Evolutionary conservation across 345 rosid genomes (phyloP), one percentile per base, ranked within the genome.

Genomic region (Streptanthus diversifolius): DNA sequence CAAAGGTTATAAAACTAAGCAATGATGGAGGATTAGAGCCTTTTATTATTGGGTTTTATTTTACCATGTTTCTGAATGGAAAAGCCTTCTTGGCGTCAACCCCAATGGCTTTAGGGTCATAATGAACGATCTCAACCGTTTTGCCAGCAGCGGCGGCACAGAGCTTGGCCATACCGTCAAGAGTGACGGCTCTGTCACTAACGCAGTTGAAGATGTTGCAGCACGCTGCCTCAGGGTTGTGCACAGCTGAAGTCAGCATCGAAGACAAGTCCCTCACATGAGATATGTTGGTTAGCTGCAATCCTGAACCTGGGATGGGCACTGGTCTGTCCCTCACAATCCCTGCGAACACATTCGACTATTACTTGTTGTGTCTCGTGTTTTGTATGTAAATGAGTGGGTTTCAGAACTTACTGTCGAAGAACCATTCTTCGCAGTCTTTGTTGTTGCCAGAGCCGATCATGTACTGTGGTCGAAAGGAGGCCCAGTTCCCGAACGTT

Each of bases 361-460:
- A 47, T 67, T 14, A 55, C 39, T 27, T 4, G 25, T 14, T 36
- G 3, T 19, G 41, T 64, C 62, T 13, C 53, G 12, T 48, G n/a
- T 36, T 4, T n/a, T 35, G 39, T 9, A 39, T 35, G 39, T 9
- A 39, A 39, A 13, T 53, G 2, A 6, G 32, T 21, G 24, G 19
- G 56, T 14, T 52, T 1, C 5, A 30, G 56, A 29, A 67, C 74
- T 77, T 84, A 91, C 97, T 79, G 64, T 95, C 97, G 22, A 95
- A 95, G 85, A 95, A 95, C 99, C 99, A 95, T 81, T 95, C 99
- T 71, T 95, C 99, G 29, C 96, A 91, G 63, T 95, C 99, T 81
- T 95, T 95, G 85, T 90, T 95, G 88, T 91, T 91, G 39, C 99
- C 97, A 1, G 99, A 95, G 61, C 99, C 97, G 41, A 87, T 90